phyloP scores from a whole-genome alignment of 2,329 filamentous ascomycete species.

The Keithomyces neogunnii region DNA sequence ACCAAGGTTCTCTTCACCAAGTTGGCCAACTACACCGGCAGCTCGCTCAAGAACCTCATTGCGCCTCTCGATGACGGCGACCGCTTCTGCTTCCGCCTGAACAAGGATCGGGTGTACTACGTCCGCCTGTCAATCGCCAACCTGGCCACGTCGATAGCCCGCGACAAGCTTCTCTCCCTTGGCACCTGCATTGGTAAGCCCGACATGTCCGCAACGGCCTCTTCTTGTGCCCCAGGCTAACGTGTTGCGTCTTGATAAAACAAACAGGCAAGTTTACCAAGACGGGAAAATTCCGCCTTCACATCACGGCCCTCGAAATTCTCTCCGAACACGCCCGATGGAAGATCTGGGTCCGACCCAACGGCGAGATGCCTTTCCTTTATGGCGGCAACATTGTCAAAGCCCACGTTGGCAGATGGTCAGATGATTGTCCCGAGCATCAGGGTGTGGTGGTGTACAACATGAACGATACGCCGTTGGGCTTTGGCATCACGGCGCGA shows the following conservation, averaged over 20 bases:
- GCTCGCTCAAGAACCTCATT: constrained; percentile 77
- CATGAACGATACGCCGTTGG: constrained; percentile 90
- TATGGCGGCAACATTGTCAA: constrained; percentile 85
- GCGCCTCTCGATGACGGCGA: constrained; percentile 63
- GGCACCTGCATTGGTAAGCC: constrained; percentile 67
- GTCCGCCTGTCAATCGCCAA: constrained; percentile 85
- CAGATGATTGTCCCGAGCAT: constrained; percentile 88
- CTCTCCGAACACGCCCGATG: constrained; percentile 87
- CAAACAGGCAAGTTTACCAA: constrained; percentile 82
- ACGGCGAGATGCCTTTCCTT: constrained; percentile 95
- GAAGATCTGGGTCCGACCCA: constrained; percentile 95
- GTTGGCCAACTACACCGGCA: constrained; percentile 87
- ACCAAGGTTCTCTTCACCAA: constrained; percentile 82
- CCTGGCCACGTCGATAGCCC: constrained; percentile 75
- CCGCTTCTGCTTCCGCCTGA: constrained; percentile 78
- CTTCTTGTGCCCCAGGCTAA: neutral
- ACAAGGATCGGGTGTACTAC: constrained; percentile 83
- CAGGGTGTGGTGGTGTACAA: constrained; percentile 82
- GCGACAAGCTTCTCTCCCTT: constrained; percentile 75
- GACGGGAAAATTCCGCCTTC: constrained; percentile 88
- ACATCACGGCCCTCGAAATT: constrained; percentile 81
- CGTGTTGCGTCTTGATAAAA: too few species aligned
- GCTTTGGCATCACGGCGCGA: constrained; percentile 87
- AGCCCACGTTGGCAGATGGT: constrained; percentile 67
- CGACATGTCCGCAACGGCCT: too few species aligned